Base-by-base conservation (phyloP, 169 alveolate species). In the Cryptosporidium sp. region DNA sequence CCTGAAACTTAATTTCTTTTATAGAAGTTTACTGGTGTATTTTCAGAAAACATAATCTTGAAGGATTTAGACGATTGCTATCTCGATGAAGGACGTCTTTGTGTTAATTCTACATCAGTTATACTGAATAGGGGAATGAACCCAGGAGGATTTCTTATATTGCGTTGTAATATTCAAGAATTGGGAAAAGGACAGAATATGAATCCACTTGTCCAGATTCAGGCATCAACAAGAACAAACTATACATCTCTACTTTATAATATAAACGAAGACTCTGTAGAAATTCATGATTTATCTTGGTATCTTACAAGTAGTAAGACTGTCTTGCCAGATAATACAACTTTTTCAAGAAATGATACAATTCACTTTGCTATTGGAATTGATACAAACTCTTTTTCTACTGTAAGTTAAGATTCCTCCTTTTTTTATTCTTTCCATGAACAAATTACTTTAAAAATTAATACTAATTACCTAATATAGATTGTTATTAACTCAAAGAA, bases 51-150 rank as follows among this genome's bases (percentile, higher is more conserved):
- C 16, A 18, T 53, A 1, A 65, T 80, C 14, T 18, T 37, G 7
- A 37, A 44, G 10, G 33, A 29, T 23, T 44, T 62, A 3, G 65
- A 42, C 7, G 75, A 60, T 2, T 80, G 89, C n/a, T 26, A 31
- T 31, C 37, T 80, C 14, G 75, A 80, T 42, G 89, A 80, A 39
- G 89, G 89, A 39, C 73, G 75, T 14, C 48, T 80, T 4, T 80
- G 89, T 45, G 75, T 80, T 1, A 65, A 80, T 33, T n/a, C 89
- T 12, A 61, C 89, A 42, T 80, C 73, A 23, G 69, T 80, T 10
- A 42, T 44, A 62, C 26, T 80, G 21, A 80, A 65, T 35, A 60
- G 75, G 65, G 89, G 89, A 21, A 42, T 80, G 75, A 80, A 80
- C 62, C 89, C 89, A 4, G 89, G 89, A 29, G 75, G 89, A 7